A percentile compares a stretch with the other conserved stretches of the same genome.
These are phyloP conservation scores for Neurospora sp. DNA, from an alignment of 2,329 filamentous ascomycete genomes.

Conservation along the genomic window DNA sequence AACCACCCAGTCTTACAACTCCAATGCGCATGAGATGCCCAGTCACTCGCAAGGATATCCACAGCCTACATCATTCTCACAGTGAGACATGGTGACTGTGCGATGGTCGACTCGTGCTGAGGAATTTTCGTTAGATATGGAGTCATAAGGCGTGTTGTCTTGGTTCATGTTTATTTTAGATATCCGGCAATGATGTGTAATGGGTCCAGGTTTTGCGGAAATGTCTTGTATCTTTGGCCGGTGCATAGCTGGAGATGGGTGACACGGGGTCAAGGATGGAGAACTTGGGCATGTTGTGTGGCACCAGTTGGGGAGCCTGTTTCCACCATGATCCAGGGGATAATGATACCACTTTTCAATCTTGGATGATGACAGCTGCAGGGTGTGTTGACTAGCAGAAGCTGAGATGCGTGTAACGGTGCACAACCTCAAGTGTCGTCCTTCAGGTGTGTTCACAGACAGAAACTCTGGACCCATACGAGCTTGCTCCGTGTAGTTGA, in stretches of 20 bases:
- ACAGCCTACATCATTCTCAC: background rate
- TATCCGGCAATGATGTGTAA: background rate
- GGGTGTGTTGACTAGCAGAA: background rate
- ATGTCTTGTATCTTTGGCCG: background rate
- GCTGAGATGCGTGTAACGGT: background rate
- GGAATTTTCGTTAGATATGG: background rate
- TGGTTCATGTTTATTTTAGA: background rate
- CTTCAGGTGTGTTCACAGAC: background rate
- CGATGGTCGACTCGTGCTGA: background rate
- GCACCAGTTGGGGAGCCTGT: background rate
- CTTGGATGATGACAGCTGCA: background rate
- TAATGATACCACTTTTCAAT: background rate
- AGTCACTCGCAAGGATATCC: background rate
- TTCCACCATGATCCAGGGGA: background rate
- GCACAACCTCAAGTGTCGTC: background rate
- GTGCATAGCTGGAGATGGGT: background rate
- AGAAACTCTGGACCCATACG: background rate
- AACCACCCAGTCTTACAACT: conserved; percentile 1
- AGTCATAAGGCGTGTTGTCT: background rate
- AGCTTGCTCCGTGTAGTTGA: background rate
- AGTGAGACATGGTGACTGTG: background rate
- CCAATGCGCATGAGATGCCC: background rate
- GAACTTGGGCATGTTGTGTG: background rate
- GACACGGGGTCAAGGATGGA: background rate
- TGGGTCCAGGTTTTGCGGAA: background rate